A percentile compares a stretch with the other conserved stretches of the same genome.
These are phyloP conservation scores for Gracilaria gracilis DNA, from an alignment of 23 red algal species.

Conservation along the genomic window DNA sequence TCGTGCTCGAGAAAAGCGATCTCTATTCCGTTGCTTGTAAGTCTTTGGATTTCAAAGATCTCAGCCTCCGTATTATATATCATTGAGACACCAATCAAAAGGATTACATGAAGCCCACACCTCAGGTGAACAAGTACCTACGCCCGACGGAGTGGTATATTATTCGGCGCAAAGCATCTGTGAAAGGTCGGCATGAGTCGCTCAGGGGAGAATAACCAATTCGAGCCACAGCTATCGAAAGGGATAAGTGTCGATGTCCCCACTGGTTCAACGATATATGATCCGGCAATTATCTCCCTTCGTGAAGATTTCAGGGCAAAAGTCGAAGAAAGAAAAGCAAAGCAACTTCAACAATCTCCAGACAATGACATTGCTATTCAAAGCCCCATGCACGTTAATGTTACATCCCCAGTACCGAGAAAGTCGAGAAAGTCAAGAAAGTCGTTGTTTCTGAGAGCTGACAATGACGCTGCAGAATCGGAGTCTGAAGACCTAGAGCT, in stretches of 20 bases:
- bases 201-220: neutral
- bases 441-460: neutral
- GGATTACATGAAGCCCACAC: too few relatives aligned
- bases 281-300: conserved; percentile 46
- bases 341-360: conserved; percentile 8
- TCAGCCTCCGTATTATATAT: too few relatives aligned
- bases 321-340: conserved; percentile 27
- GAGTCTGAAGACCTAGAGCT: conserved; percentile 11
- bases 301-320: conserved; percentile 45
- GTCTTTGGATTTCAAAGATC: neutral
- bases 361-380: neutral
- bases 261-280: conserved; percentile 40
- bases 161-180: too few relatives aligned
- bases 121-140: too few relatives aligned
- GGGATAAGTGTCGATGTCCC: conserved; percentile 31
- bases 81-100: too few relatives aligned
- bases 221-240: neutral
- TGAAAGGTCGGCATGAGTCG: neutral
- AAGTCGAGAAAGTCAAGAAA: conserved; percentile 7
- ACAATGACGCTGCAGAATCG: neutral
- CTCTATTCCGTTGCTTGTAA: neutral
- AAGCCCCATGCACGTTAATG: conserved; percentile 38
- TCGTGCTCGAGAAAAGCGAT: neutral
- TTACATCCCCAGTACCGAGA: neutral
- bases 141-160: too few relatives aligned